Percentiles rank a stretch among this genome's conserved stretches.
These are phyloP conservation scores for Erythrobasidium hasegawianum DNA, from an alignment of 1,284 basidiomycete species.

Conservation along the genomic window DNA sequence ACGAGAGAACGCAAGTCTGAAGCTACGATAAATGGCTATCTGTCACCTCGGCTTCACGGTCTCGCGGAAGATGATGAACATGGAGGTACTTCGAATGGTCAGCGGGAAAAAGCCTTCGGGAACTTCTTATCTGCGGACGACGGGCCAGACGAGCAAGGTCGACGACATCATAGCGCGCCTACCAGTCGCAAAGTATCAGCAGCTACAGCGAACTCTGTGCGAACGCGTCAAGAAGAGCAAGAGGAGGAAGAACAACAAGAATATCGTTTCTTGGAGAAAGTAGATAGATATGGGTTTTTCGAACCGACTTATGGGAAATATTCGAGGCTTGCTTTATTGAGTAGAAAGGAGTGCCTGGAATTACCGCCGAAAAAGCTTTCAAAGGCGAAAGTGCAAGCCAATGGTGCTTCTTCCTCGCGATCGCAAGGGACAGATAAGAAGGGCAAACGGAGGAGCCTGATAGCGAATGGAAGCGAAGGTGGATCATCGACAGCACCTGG, in stretches of 20 bases:
- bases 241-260: constrained; percentile 25
- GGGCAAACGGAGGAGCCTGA: constrained; percentile 1
- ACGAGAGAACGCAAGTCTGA: constrained; percentile 58
- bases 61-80: constrained; percentile 50
- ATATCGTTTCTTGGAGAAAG: constrained; percentile 10
- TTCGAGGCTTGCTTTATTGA: constrained; percentile 37
- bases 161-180: background rate
- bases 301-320: constrained; percentile 38
- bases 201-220: constrained; percentile 11
- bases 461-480: background rate
- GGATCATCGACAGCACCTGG: background rate
- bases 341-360: constrained; percentile 23
- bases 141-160: background rate
- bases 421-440: background rate
- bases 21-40: constrained; percentile 13
- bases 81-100: constrained; percentile 4
- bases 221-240: constrained; percentile 4
- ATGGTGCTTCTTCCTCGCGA: background rate
- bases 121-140: constrained; percentile 4
- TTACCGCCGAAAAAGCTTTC: constrained; percentile 28
- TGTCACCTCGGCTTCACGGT: constrained; percentile 39
- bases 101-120: constrained; percentile 11
- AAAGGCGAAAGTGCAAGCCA: constrained; percentile 9
- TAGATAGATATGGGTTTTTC: constrained; percentile 43
- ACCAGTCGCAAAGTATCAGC: constrained; percentile 21